Base-by-base conservation (phyloP, 345 rosid species). In the Eucalyptus globulus region DNA sequence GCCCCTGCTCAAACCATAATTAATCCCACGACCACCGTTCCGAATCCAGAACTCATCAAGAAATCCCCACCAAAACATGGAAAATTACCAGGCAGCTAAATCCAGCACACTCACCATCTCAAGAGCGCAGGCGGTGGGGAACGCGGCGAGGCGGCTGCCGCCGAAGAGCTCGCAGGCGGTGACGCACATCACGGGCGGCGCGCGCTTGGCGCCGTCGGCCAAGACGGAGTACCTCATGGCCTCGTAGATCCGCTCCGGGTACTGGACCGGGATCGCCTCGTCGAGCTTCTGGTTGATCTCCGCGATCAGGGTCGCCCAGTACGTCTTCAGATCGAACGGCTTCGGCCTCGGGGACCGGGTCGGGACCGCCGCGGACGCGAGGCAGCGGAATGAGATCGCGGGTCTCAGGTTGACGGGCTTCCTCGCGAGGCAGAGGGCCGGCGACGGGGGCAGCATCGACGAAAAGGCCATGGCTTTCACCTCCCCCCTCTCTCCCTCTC, bases 91-190 rank as follows among this genome's bases (percentile, higher is more conserved):
- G n/a, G 44, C 37, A 26, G 17, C 15, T 40, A 76, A 69, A 76
- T 21, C 83, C 83, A 76, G 47, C 83, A 76, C 15, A 76, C 69
- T 45, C 87, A 98, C 99, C 99, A 98, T 98, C 94, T 98, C 99
- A 86, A 97, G 98, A 89, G 99, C 99, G 90, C 99, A 97, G 4
- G 99, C 98, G 44, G 99, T 98, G 60, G 99, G 99, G 92, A 96
- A 97, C 80, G 97, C 98, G 50, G 98, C 98, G 88, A 90, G 91
- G 80, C 99, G 98, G 88, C 93, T 45, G 65, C 94, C 97, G 24
- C 98, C 99, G 88, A 97, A 88, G 90, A 98, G 99, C 93, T 97
- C 99, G 76, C 96, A 98, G 80, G 98, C 95, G 3, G 98, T 97
- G 6, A 98, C 93, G 86, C 99, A 98, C 99, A 98, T 97, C 43